phyloP scores from a whole-genome alignment of 192 early-diverging fungal species.

The Backusella morwellensis region DNA sequence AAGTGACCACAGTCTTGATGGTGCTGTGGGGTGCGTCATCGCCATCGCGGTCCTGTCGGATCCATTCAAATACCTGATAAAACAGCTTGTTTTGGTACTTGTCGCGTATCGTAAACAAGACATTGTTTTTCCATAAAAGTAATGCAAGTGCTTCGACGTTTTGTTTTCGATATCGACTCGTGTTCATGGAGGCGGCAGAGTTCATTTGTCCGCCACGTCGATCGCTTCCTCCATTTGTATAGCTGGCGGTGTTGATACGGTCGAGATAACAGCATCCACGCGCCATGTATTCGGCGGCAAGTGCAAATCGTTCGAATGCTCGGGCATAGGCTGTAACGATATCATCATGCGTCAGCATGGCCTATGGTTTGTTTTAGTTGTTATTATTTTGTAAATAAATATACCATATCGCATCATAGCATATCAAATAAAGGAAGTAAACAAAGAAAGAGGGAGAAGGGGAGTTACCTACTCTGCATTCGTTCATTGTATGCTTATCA shows the following conservation, averaged over 20 bases:
- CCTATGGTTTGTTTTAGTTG: conserved; percentile 27
- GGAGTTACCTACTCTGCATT: conserved; percentile 47
- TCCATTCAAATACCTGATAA: conserved; percentile 66
- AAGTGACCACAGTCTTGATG: conserved; percentile 51
- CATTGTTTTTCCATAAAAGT: conserved; percentile 68
- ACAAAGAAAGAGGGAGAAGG: neutral
- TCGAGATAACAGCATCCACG: conserved; percentile 74
- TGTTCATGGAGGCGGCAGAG: conserved; percentile 38
- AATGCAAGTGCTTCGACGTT: conserved; percentile 71
- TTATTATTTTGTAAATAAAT: neutral
- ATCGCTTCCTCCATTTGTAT: conserved; percentile 1
- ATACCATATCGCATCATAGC: neutral
- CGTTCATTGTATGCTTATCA: conserved; percentile 48
- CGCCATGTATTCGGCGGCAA: conserved; percentile 59
- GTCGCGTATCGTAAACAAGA: conserved; percentile 58
- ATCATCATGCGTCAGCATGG: conserved; percentile 63
- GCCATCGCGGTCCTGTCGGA: conserved; percentile 68
- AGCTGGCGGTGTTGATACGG: conserved; percentile 43
- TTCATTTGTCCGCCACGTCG: conserved; percentile 25
- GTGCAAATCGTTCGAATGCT: conserved; percentile 64
- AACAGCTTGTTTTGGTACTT: conserved; percentile 61
- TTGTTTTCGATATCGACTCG: conserved; percentile 48
- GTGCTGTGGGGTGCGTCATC: conserved; percentile 51
- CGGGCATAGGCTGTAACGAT: conserved; percentile 63
- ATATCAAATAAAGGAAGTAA: neutral